Percentiles rank a stretch among this genome's conserved stretches.
These are phyloP conservation scores for carrot (Daucus carota) DNA, from an alignment of 129 eudicot species.

Conservation along the genomic window DH1_v3.0 NC_030382.2:52146501-52147000, in stretches of 20 bases:
- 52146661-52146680: slow-evolving; percentile 52
- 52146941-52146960: not conserved
- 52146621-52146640: slow-evolving; percentile 85
- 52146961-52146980: not conserved
- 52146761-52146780: no score
- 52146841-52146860: no score
- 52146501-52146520: slow-evolving; percentile 81
- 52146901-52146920: no score
- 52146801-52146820: not conserved
- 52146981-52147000: not conserved
- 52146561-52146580: slow-evolving; percentile 91
- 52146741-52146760: not conserved
- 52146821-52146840: no score
- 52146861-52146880: not conserved
- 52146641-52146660: slow-evolving; percentile 94
- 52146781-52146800: not conserved
- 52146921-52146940: not conserved
- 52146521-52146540: slow-evolving; percentile 95
- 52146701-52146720: not conserved
- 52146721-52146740: not conserved
- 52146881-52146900: not conserved
- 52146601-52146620: slow-evolving; percentile 77
- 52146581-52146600: slow-evolving; percentile 79
- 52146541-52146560: slow-evolving; percentile 89
- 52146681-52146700: no score